A percentile compares a stretch with the other conserved stretches of the same genome.
Conservation (phyloP, 257 asterid species). For the Rubia yunnanensis region DNA sequence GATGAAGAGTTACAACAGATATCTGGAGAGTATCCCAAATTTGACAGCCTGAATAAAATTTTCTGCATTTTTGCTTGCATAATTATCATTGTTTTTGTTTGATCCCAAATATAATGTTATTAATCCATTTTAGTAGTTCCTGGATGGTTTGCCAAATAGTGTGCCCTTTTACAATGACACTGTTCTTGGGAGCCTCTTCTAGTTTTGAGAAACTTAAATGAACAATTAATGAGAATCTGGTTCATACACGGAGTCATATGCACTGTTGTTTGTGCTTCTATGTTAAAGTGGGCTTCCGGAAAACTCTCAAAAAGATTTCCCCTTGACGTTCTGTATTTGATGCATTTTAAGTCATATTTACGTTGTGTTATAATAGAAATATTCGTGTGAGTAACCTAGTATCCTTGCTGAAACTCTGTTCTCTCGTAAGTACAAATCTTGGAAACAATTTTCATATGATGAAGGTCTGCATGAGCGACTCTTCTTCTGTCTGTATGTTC, state of each 20-base stretch:
- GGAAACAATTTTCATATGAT: not conserved
- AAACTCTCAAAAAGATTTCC: not conserved
- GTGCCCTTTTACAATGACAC: not conserved
- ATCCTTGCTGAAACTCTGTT: not conserved
- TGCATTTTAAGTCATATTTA: not conserved
- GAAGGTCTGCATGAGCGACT: not conserved
- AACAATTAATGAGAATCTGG: not conserved
- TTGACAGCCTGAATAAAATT: not conserved
- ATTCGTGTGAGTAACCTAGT: not conserved
- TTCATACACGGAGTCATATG: too few relatives aligned
- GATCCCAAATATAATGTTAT: not conserved
- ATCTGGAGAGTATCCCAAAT: conserved; percentile 70
- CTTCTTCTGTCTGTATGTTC: not conserved
- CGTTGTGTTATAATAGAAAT: not conserved
- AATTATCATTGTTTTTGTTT: not conserved
- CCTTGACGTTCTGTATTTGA: not conserved
- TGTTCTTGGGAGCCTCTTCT: not conserved
- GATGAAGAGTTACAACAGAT: conserved; percentile 58
- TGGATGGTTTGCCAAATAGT: not conserved
- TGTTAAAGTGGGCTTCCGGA: not conserved
- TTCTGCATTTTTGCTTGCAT: not conserved
- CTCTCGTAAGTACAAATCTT: not conserved
- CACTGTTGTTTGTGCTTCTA: not conserved
- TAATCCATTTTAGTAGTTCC: not conserved
- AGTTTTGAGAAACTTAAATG: not conserved